phyloP scores from a whole-genome alignment of 129 eudicot species.

The Deinandra increscens region DNA sequence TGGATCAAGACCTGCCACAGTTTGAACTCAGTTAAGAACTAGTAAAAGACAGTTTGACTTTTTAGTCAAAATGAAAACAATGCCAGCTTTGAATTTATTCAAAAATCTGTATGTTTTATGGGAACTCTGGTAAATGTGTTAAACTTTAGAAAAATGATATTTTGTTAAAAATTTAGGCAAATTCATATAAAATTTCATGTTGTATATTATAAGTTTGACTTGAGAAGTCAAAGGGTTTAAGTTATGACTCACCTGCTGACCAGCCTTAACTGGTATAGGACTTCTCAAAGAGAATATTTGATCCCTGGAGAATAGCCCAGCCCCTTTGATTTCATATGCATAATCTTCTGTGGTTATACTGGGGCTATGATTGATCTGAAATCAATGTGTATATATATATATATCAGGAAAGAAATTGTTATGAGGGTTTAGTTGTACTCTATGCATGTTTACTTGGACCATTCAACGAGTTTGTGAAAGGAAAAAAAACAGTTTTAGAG shows the following conservation, averaged over 20 bases:
- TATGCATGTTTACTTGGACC: constrained; percentile 8
- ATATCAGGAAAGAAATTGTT: neutral
- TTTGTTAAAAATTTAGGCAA: neutral
- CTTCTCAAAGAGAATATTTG: constrained; percentile 72
- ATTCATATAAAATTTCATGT: neutral
- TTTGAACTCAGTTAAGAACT: neutral
- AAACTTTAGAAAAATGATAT: neutral
- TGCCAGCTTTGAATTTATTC: constrained; percentile 2
- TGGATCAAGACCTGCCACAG: constrained; percentile 76
- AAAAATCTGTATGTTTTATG: neutral
- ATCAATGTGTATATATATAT: neutral
- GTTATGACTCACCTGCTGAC: constrained; percentile 74
- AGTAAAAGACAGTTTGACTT: neutral
- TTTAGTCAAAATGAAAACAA: constrained; percentile 9
- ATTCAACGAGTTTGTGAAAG: constrained; percentile 19
- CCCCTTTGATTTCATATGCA: constrained; percentile 82
- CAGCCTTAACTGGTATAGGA: constrained; percentile 83
- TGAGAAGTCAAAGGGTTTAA: constrained; percentile 4
- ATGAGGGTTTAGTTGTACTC: neutral
- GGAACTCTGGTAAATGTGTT: neutral
- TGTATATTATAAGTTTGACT: constrained; percentile 13
- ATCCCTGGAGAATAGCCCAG: constrained; percentile 96
- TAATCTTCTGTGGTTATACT: constrained; percentile 79
- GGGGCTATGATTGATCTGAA: constrained; percentile 83
- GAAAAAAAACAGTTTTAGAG: constrained; percentile 6